Percentiles rank a stretch among this genome's conserved stretches.
Conservation (phyloP, 106 monocot species). For the Agapanthus africanus region DNA sequence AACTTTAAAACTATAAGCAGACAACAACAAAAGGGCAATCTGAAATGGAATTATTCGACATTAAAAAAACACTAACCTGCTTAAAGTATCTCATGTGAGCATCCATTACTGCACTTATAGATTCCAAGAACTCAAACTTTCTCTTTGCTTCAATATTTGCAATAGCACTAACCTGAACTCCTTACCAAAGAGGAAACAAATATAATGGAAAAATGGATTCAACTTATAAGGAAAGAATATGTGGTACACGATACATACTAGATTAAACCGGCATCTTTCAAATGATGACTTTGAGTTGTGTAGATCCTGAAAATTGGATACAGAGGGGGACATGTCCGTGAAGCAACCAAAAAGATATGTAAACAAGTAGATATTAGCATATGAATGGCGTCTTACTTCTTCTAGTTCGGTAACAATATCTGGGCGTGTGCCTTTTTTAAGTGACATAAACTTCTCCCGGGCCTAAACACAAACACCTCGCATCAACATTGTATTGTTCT, state of each 20-base stretch:
- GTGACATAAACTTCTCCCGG: slow-evolving; percentile 83
- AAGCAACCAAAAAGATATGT: neutral
- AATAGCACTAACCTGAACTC: slow-evolving; percentile 79
- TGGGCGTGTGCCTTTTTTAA: slow-evolving; percentile 64
- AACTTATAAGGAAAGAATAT: neutral
- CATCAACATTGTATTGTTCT: slow-evolving; percentile 11
- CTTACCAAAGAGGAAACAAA: slow-evolving; percentile 29
- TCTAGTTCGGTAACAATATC: slow-evolving; percentile 74
- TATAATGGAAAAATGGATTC: neutral
- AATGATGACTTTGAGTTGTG: slow-evolving; percentile 87
- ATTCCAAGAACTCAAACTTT: slow-evolving; percentile 95
- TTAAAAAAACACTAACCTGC: slow-evolving; percentile 35
- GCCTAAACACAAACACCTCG: slow-evolving; percentile 35
- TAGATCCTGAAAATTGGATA: slow-evolving; percentile 51
- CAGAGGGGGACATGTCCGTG: neutral
- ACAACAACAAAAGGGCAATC: slow-evolving; percentile 3
- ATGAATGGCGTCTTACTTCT: slow-evolving; percentile 44
- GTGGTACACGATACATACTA: slow-evolving; percentile 50
- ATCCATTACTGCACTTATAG: slow-evolving; percentile 97
- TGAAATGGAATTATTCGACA: neutral
- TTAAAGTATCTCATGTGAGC: slow-evolving; percentile 97
- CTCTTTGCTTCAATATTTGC: slow-evolving; percentile 86
- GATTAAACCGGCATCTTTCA: slow-evolving; percentile 91
- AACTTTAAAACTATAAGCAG: slow-evolving; percentile 3
- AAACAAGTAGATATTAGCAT: neutral